A percentile compares a stretch with the other conserved stretches of the same genome.
Conservation (phyloP, 1,284 basidiomycete species). For the Hypsizygus ulmarius region DNA sequence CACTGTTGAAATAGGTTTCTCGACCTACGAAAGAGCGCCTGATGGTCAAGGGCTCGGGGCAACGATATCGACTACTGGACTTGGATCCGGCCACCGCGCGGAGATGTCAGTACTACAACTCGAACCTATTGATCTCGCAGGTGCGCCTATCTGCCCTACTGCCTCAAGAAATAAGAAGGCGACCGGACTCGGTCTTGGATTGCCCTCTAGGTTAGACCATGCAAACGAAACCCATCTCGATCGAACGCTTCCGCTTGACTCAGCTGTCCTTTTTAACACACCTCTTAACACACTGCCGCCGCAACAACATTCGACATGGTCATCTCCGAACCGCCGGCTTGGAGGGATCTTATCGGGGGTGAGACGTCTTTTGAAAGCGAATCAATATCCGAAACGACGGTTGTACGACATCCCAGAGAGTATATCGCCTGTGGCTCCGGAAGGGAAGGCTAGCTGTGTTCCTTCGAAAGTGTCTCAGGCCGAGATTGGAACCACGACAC, state of each 20-base stretch:
- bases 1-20: too few relatives aligned
- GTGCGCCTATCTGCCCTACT: not conserved
- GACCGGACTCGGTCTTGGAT: constrained; percentile 13
- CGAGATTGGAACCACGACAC: too few relatives aligned
- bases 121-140: not conserved
- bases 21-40: too few relatives aligned
- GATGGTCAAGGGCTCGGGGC: too few relatives aligned
- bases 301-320: not conserved
- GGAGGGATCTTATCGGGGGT: constrained; percentile 4
- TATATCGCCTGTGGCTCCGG: not conserved
- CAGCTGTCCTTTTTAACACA: not conserved
- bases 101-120: too few relatives aligned
- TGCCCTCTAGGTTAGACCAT: constrained; percentile 5
- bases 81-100: too few relatives aligned
- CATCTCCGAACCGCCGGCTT: constrained; percentile 1
- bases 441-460: too few relatives aligned
- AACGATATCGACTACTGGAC: too few relatives aligned
- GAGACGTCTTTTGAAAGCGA: constrained; percentile 17
- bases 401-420: constrained; percentile 25
- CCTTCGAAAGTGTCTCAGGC: too few relatives aligned
- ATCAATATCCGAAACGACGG: constrained; percentile 18
- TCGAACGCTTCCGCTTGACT: not conserved
- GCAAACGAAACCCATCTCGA: not conserved
- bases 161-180: not conserved
- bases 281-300: not conserved